These are phyloP conservation scores for Vicia faba DNA, from an alignment of 306 rosid genomes.

Conservation along the genomic window DNA sequence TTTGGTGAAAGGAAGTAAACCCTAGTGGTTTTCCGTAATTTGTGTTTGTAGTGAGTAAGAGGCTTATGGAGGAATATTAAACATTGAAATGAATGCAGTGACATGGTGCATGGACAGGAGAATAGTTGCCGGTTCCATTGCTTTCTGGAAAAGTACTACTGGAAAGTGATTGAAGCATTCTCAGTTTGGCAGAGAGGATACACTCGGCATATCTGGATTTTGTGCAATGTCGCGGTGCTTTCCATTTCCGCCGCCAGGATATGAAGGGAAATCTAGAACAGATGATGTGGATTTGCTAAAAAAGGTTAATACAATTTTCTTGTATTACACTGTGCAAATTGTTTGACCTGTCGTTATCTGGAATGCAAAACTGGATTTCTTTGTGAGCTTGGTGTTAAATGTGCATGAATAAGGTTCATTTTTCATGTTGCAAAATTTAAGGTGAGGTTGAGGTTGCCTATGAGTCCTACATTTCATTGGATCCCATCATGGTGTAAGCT, in stretches of 20 bases:
- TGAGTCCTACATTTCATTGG: background rate
- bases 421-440: background rate
- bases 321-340: background rate
- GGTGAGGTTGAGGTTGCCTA: background rate
- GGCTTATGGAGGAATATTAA: slow-evolving; percentile 60
- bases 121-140: slow-evolving; percentile 78
- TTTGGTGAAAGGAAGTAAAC: slow-evolving; percentile 40
- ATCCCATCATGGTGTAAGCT: background rate
- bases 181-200: no score
- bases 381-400: background rate
- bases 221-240: slow-evolving; percentile 99
- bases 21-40: slow-evolving; percentile 41
- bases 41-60: slow-evolving; percentile 39
- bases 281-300: slow-evolving; percentile 63
- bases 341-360: background rate
- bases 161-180: slow-evolving; percentile 55
- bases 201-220: slow-evolving; percentile 49
- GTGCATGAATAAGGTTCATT: slow-evolving; percentile 3
- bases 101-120: slow-evolving; percentile 98
- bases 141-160: slow-evolving; percentile 56
- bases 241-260: slow-evolving; percentile 94
- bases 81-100: slow-evolving; percentile 78
- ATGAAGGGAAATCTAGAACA: slow-evolving; percentile 69
- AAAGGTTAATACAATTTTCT: slow-evolving; percentile 62
- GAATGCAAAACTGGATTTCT: slow-evolving; percentile 13